Evolutionary conservation across 257 asterid genomes (phyloP).

Genomic region (Orobanche coerulescens): DNA sequence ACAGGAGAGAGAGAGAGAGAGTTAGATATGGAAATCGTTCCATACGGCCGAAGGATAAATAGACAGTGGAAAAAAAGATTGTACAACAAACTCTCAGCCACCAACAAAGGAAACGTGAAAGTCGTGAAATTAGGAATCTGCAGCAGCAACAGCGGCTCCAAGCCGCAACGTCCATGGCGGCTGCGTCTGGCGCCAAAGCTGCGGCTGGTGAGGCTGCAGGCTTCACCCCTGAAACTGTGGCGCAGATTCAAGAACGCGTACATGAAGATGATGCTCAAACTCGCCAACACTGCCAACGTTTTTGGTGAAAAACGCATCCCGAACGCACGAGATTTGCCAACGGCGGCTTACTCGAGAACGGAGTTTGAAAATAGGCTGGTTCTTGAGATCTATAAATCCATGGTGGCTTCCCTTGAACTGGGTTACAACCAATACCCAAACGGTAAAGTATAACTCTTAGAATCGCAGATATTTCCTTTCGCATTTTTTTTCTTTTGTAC

Average conservation of each 20-base stretch:
- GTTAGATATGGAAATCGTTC: conserved; percentile 21
- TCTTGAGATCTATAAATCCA: conserved; percentile 67
- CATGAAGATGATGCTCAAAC: conserved; percentile 34
- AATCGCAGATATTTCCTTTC: too few species aligned
- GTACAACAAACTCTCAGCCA: conserved; percentile 24
- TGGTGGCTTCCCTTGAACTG: conserved; percentile 53
- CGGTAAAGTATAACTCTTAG: too few species aligned
- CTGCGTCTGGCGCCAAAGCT: conserved; percentile 29
- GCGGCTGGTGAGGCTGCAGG: conserved; percentile 17
- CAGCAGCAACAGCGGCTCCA: background rate
- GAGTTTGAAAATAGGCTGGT: conserved; percentile 59
- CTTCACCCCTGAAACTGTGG: conserved; percentile 36
- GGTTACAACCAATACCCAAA: too few species aligned
- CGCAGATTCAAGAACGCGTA: conserved; percentile 33
- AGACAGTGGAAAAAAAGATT: conserved; percentile 23
- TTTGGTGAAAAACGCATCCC: conserved; percentile 31
- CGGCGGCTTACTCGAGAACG: conserved; percentile 19
- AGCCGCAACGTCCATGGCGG: conserved; percentile 24
- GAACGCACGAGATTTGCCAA: conserved; percentile 10
- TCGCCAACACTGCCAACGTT: conserved; percentile 17
- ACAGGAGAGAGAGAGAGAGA: background rate
- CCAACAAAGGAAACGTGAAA: conserved; percentile 17
- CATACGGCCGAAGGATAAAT: conserved; percentile 11
- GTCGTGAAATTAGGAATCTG: conserved; percentile 22
- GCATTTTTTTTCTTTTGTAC: too few species aligned